Conservation (phyloP, 768 basidiomycete species). For the Boletus sensibilis region DNA sequence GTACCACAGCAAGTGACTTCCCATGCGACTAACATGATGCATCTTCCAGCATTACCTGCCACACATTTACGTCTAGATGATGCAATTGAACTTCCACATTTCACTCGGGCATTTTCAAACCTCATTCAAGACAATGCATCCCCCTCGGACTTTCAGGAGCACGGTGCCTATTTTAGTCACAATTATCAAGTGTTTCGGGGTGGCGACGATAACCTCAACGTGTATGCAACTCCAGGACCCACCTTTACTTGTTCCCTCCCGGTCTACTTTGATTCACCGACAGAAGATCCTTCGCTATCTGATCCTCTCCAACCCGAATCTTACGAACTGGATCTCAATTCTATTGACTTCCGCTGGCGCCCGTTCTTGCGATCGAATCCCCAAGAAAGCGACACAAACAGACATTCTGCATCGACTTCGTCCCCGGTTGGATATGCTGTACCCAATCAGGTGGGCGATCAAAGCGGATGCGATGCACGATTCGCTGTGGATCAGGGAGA, state of each 20-base stretch:
- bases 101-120: conserved; percentile 3
- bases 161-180: not conserved
- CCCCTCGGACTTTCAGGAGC: conserved; percentile 17
- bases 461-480: conserved; percentile 12
- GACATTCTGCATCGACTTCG: not conserved
- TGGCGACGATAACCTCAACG: conserved; percentile 7
- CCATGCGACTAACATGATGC: conserved; percentile 9
- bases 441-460: conserved; percentile 17
- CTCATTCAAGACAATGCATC: conserved; percentile 2
- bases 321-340: conserved; percentile 39
- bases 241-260: conserved; percentile 31
- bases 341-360: conserved; percentile 56
- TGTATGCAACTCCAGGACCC: conserved; percentile 53
- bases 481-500: conserved; percentile 10
- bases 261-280: conserved; percentile 52
- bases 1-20: conserved; percentile 10
- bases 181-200: conserved; percentile 1
- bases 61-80: conserved; percentile 20
- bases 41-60: conserved; percentile 5
- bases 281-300: conserved; percentile 46
- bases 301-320: conserved; percentile 37
- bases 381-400: conserved; percentile 4
- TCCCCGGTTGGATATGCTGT: not conserved
- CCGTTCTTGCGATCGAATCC: conserved; percentile 41
- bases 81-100: conserved; percentile 5